phyloP scores from a whole-genome alignment of 768 basidiomycete species.

The Leccinum aurantiacum region DNA sequence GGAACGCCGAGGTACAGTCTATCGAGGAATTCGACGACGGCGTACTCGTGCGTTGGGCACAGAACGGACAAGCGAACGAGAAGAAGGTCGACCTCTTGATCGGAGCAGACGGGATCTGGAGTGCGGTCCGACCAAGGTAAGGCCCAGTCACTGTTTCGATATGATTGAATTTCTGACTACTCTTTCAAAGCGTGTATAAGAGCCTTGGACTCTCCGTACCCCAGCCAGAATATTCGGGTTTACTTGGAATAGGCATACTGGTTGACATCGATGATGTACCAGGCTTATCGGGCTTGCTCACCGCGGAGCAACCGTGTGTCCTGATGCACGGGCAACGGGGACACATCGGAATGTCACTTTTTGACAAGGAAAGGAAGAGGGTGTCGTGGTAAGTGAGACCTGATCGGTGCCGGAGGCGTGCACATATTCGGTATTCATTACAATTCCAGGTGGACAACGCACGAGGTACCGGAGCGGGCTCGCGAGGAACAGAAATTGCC shows the following conservation, averaged over 20 bases:
- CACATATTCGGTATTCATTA: background rate
- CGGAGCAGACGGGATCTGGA: slow-evolving; percentile 35
- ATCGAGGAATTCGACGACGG: slow-evolving; percentile 26
- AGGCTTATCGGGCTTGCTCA: slow-evolving; percentile 22
- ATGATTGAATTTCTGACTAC: slow-evolving; percentile 1
- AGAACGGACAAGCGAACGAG: slow-evolving; percentile 20
- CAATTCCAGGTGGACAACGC: slow-evolving; percentile 29
- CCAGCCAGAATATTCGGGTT: slow-evolving; percentile 30
- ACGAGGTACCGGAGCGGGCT: slow-evolving; percentile 26
- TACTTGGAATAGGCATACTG: slow-evolving; percentile 26
- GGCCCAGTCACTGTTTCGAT: background rate
- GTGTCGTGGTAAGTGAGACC: slow-evolving; percentile 24
- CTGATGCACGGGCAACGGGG: slow-evolving; percentile 30
- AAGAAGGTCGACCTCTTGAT: slow-evolving; percentile 32
- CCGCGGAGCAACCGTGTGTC: slow-evolving; percentile 26
- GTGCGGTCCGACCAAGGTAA: slow-evolving; percentile 27
- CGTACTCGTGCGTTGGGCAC: slow-evolving; percentile 28
- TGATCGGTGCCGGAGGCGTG: background rate
- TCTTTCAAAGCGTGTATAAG: slow-evolving; percentile 22
- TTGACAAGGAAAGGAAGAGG: slow-evolving; percentile 26
- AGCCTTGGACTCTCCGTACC: slow-evolving; percentile 20
- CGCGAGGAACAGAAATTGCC: slow-evolving; percentile 32
- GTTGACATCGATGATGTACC: slow-evolving; percentile 19
- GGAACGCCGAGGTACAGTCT: slow-evolving; percentile 26
- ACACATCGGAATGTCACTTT: slow-evolving; percentile 28